Evolutionary conservation across 345 rosid genomes (phyloP), one percentile per base, ranked within the genome.

Genomic region (Eucalyptus virginea): DNA sequence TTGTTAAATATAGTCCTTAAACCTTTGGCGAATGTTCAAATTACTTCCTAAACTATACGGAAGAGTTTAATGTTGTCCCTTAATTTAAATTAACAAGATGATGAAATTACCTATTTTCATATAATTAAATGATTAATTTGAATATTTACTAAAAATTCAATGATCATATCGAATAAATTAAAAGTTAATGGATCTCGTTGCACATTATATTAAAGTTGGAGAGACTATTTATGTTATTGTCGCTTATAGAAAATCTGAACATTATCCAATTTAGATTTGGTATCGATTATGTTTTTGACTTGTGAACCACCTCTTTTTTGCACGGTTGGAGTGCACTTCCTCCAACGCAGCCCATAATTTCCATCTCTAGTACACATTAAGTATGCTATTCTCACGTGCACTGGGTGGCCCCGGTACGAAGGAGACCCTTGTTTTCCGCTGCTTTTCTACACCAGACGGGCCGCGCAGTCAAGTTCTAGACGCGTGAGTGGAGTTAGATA

Each of bases 181-280:
- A 56, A 56, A 10, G 1, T 3, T 9, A 26, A 4, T 9, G 3
- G 3, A 56, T 56, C 13, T 23, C 62, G 24, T 56, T 2, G 0
- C 6, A 56, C 30, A 0, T 23, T 24, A 56, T 24, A 56, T 11
- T 26, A 56, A 56, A 4, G 30, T 56, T 56, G 3, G 28, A 56
- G 30, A 5, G 13, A 24, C 9, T 5, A 10, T 26, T 56, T 24
- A 26, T 10, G 30, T 10, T 11, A 1, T 10, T 56, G 3, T 28
- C 30, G n/a, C 30, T 56, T 9, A 0, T 24, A 56, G 6, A 24
- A 9, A 56, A 72, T 5, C 21, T 72, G 45, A 37, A 72, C 45
- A 19, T 18, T 34, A 72, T 72, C 81, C 26, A 72, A 21, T 32
- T 72, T 54, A 34, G 37, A 81, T 80, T 77, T 42, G 12, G 26